A percentile compares a stretch with the other conserved stretches of the same genome.
Evolutionary conservation across 2,329 filamentous ascomycete species (phyloP).

Genomic region (Cercospora beticola): DNA sequence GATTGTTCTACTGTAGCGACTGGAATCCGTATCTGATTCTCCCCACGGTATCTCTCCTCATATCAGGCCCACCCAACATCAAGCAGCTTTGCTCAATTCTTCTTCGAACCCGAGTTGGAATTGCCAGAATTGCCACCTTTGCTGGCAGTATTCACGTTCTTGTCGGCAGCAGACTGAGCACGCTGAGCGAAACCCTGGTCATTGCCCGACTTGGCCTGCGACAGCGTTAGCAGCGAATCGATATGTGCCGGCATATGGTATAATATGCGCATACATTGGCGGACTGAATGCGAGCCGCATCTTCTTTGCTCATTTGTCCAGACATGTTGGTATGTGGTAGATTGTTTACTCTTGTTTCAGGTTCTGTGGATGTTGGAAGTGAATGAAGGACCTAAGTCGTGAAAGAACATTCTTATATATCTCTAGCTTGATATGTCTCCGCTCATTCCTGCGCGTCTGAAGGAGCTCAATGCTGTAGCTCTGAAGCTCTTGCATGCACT

Average conservation of each 20-base stretch:
- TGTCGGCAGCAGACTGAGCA: conserved; percentile 33
- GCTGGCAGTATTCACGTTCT: conserved; percentile 23
- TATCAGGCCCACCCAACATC: neutral
- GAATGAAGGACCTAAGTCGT: neutral
- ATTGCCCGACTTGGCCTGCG: conserved; percentile 22
- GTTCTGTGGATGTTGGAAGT: neutral
- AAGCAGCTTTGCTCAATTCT: neutral
- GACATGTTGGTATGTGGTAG: neutral
- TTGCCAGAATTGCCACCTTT: conserved; percentile 4
- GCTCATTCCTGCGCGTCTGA: neutral
- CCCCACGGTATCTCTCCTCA: neutral
- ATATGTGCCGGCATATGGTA: too few species aligned
- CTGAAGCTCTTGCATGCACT: neutral
- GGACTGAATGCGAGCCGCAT: conserved; percentile 19
- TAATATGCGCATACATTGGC: conserved; percentile 15
- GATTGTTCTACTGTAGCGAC: neutral
- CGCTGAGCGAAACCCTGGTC: conserved; percentile 21
- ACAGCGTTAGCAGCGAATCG: neutral
- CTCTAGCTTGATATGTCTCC: neutral
- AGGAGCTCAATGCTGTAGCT: neutral
- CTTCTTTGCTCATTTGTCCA: conserved; percentile 15
- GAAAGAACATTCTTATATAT: neutral
- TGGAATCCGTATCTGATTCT: neutral
- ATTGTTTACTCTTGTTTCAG: neutral
- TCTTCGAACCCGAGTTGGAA: conserved; percentile 5